Conservation (phyloP, 768 basidiomycete genomes). For the Pisolithus sp. region DNA sequence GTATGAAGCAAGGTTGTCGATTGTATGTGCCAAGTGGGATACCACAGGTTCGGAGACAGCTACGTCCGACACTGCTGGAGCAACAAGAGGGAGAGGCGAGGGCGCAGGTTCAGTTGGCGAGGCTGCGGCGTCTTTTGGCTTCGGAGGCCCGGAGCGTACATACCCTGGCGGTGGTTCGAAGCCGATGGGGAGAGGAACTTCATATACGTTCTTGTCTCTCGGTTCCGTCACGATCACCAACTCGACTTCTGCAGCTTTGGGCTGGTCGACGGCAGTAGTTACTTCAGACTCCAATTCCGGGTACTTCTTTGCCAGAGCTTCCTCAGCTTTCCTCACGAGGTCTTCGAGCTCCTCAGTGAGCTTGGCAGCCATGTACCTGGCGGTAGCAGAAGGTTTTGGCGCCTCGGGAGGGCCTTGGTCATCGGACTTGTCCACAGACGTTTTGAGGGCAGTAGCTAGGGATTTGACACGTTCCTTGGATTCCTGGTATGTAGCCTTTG, state of each 20-base stretch:
- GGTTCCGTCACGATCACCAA: slow-evolving; percentile 20
- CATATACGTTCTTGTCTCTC: slow-evolving; percentile 41
- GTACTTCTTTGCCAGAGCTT: slow-evolving; percentile 49
- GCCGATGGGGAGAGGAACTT: slow-evolving; percentile 77
- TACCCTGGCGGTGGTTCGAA: slow-evolving; percentile 93
- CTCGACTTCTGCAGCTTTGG: slow-evolving; percentile 18
- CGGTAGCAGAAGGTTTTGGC: slow-evolving; percentile 36
- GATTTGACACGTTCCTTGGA: slow-evolving; percentile 41
- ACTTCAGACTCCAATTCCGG: slow-evolving; percentile 21
- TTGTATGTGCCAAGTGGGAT: slow-evolving; percentile 83
- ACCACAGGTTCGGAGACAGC: slow-evolving; percentile 84
- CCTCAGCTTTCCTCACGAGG: slow-evolving; percentile 68
- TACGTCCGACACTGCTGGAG: slow-evolving; percentile 71
- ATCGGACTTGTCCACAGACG: slow-evolving; percentile 36
- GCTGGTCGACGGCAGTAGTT: slow-evolving; percentile 19
- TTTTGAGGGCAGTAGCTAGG: slow-evolving; percentile 41
- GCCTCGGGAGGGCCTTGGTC: slow-evolving; percentile 23
- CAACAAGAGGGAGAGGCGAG: slow-evolving; percentile 64
- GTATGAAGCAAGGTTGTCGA: slow-evolving; percentile 85
- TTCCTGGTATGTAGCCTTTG: slow-evolving; percentile 34
- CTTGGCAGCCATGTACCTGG: slow-evolving; percentile 39
- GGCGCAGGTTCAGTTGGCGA: slow-evolving; percentile 15
- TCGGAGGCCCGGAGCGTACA: slow-evolving; percentile 51
- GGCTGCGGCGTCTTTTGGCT: slow-evolving; percentile 32
- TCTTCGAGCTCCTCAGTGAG: slow-evolving; percentile 61